Base-by-base conservation (phyloP, 148 eudicot species). In the Heliosperma pusillum region DNA sequence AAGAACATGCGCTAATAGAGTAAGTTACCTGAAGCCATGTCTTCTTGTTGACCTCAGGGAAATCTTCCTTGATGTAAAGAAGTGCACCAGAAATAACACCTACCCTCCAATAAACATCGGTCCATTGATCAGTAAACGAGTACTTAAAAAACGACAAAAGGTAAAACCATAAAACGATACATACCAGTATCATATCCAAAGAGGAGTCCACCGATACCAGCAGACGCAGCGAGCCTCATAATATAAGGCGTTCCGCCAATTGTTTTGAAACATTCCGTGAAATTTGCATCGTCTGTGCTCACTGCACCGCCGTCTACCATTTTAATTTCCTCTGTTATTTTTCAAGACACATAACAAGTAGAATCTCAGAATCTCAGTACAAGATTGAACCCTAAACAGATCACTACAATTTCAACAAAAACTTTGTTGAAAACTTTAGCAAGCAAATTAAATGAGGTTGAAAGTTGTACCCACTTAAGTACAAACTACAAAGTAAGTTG, bases 11-110 rank as follows among this genome's bases (percentile, higher is more conserved):
- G 2, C 13, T 66, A 66, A 66, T n/a, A 10, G 52, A 69, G 58
- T 2, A 24, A 70, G 21, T 22, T 2, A 79, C 77, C 74, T 73
- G 77, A 25, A 78, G 73, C 77, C 77, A 74, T 74, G 68, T 74
- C 62, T 69, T 73, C 20, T 68, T 74, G 40, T 40, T 56, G 71
- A 79, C 77, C 64, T 16, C 55, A 45, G 68, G 42, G 29, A 69
- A 74, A 72, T 79, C 81, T 55, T 79, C 72, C 16, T 66, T 67
- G 65, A 79, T 79, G 68, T 79, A 73, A 22, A 73, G 59, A 57
- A 79, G 70, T 26, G 77, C 77, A 27, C 73, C 81, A 2, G 77
- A 58, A 25, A 78, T 78, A 42, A 78, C 73, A 33, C 80, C 76
- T 71, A 17, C 66, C 29, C 0, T 53, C 27, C 44, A 53, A 30